Conservation (phyloP, 2,329 filamentous ascomycete genomes). For the Berkeleyomyces basicola region DNA sequence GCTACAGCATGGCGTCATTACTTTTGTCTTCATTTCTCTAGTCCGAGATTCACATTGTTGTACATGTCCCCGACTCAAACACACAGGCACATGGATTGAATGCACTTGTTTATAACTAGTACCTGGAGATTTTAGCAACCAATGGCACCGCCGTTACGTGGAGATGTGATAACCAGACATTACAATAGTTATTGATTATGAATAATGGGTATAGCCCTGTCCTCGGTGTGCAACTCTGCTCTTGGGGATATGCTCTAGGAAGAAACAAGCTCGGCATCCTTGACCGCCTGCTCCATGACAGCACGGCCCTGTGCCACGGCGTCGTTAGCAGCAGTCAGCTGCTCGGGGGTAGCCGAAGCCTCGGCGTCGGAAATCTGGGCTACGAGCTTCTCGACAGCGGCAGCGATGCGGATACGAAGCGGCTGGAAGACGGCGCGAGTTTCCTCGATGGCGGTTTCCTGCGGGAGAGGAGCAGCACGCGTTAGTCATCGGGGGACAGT, state of each 20-base stretch:
- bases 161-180: too few relatives aligned
- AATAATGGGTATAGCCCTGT: background rate
- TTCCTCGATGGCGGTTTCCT: slow-evolving; percentile 58
- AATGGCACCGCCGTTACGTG: too few relatives aligned
- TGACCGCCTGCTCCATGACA: slow-evolving; percentile 8
- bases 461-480: slow-evolving; percentile 29
- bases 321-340: slow-evolving; percentile 39
- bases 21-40: too few relatives aligned
- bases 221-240: background rate
- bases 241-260: background rate
- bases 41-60: too few relatives aligned
- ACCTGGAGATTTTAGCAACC: too few relatives aligned
- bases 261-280: slow-evolving; percentile 8
- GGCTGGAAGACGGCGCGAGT: slow-evolving; percentile 69
- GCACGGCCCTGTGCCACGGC: slow-evolving; percentile 34
- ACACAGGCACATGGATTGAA: too few relatives aligned
- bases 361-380: slow-evolving; percentile 53
- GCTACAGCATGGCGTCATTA: too few relatives aligned
- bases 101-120: too few relatives aligned
- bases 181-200: background rate
- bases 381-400: slow-evolving; percentile 58
- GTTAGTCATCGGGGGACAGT: background rate
- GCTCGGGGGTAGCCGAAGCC: slow-evolving; percentile 28
- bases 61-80: too few relatives aligned
- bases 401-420: slow-evolving; percentile 52